Percentiles rank a stretch among this genome's conserved stretches.
Conservation (phyloP, 768 basidiomycete species). For the Suillus lakei region DNA sequence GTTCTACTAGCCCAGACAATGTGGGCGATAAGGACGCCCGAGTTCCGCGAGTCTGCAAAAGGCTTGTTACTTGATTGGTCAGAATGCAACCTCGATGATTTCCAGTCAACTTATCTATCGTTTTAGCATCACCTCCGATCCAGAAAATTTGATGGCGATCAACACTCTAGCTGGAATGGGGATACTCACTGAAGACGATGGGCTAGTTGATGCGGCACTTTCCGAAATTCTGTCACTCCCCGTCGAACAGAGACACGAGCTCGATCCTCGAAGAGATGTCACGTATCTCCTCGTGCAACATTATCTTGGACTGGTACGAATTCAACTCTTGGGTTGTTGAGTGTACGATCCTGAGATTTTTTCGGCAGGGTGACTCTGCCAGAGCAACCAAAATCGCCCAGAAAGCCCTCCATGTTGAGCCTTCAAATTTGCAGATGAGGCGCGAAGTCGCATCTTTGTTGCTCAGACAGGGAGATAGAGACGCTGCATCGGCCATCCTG, state of each 20-base stretch:
- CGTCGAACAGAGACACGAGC: conserved; percentile 60
- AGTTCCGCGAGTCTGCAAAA: conserved; percentile 79
- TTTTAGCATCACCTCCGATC: conserved; percentile 73
- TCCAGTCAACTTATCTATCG: conserved; percentile 11
- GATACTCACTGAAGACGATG: conserved; percentile 76
- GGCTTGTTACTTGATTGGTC: conserved; percentile 83
- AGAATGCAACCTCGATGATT: conserved; percentile 23
- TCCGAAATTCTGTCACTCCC: conserved; percentile 79
- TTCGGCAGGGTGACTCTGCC: conserved; percentile 48
- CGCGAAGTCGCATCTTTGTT: conserved; percentile 59
- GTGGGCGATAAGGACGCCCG: conserved; percentile 81
- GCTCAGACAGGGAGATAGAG: conserved; percentile 50
- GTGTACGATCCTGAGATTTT: conserved; percentile 5
- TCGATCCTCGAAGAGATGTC: conserved; percentile 75
- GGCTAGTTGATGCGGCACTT: conserved; percentile 83
- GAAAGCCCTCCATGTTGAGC: conserved; percentile 60
- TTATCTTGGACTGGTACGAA: conserved; percentile 69
- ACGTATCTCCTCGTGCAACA: conserved; percentile 75
- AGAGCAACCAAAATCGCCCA: conserved; percentile 60
- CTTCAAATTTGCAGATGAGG: conserved; percentile 52
- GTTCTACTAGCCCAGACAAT: conserved; percentile 85
- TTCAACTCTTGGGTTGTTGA: background rate
- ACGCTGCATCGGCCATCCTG: conserved; percentile 53
- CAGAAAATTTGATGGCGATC: conserved; percentile 81
- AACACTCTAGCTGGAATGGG: conserved; percentile 90